Base-by-base conservation (phyloP, 768 basidiomycete genomes). In the Boletus rex-veris region DNA sequence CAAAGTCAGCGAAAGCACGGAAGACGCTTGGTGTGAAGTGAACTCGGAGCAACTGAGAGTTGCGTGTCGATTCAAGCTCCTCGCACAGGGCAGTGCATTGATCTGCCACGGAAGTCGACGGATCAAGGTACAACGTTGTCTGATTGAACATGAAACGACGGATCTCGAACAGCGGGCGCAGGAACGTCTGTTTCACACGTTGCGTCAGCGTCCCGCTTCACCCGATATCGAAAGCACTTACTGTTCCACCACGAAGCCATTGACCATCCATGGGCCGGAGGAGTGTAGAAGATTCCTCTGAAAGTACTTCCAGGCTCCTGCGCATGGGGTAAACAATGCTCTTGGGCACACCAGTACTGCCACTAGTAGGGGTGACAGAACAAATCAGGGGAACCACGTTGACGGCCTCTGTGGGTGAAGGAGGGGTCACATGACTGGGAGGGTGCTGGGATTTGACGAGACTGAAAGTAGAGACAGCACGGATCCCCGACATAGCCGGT, bases 131-230 rank as follows among this genome's bases (percentile, higher is more conserved):
- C 26, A 68, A 26, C 4, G 65, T 68, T 5, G 68, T 69, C 11
- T 64, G 65, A 45, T 69, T 69, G 57, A 69, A 69, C 67, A 68
- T 68, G 52, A 68, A 68, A 7, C 65, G 67, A 41, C 67, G 63
- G 18, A 67, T 67, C 50, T 68, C 67, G 33, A 68, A 68, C 15
- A 68, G 60, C 1, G 67, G 67, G 38, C 67, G 65, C 52, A 69
- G 48, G 50, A 68, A 68, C 3, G 67, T 68, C 66, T 68, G 28
- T 49, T 41, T 26, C 4, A 9, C 19, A 30, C 2, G n/a, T 12
- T 15, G 14, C 21, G 7, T 63, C 21, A 62, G 41, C 14, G 28
- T 10, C n/a, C 16, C n/a, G n/a, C 10, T 35, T 35, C 6, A 2
- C 9, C 21, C 0, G n/a, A 35, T 15, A 11, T 5, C 6, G 4